These are phyloP conservation scores for Corrigiola litoralis DNA, from an alignment of 179 eudicot species.

Conservation along the genomic window DNA sequence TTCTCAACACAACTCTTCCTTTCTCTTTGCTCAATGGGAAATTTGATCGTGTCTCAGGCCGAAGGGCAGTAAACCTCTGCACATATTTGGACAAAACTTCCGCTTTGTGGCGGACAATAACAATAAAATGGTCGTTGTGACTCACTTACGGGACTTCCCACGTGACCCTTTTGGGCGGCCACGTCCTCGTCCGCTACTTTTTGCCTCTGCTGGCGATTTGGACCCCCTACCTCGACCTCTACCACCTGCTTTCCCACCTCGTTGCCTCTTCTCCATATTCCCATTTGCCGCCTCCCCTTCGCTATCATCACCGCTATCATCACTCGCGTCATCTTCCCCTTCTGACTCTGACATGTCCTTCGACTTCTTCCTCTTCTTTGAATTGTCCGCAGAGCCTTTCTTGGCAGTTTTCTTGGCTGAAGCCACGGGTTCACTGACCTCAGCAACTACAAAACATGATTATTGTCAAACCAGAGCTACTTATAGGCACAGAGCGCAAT, in stretches of 20 bases:
- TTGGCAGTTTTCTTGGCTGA: slow-evolving; percentile 41
- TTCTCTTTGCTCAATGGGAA: slow-evolving; percentile 5
- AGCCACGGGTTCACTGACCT: slow-evolving; percentile 32
- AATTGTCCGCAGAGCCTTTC: slow-evolving; percentile 38
- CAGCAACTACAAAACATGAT: slow-evolving; percentile 29
- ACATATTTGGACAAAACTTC: slow-evolving; percentile 27
- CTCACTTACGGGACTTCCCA: slow-evolving; percentile 58
- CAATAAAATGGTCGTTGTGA: background rate
- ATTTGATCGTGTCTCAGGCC: background rate
- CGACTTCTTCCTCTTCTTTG: slow-evolving; percentile 56
- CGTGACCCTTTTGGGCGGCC: slow-evolving; percentile 44
- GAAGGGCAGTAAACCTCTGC: slow-evolving; percentile 15
- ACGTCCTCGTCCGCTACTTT: slow-evolving; percentile 65
- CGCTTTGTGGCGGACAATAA: slow-evolving; percentile 16
- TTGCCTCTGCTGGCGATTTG: slow-evolving; percentile 24
- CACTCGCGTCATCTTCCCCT: slow-evolving; percentile 34
- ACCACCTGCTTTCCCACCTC: slow-evolving; percentile 56
- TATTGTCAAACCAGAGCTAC: background rate
- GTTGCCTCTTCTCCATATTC: slow-evolving; percentile 30
- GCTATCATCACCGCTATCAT: slow-evolving; percentile 19
- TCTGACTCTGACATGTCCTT: slow-evolving; percentile 56
- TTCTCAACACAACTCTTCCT: background rate
- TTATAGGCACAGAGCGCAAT: too few species aligned
- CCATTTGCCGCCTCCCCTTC: slow-evolving; percentile 58
- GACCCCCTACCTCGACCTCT: slow-evolving; percentile 47